These are phyloP conservation scores for Albizia julibrissin DNA, from an alignment of 306 rosid species.

Conservation along the genomic window DNA sequence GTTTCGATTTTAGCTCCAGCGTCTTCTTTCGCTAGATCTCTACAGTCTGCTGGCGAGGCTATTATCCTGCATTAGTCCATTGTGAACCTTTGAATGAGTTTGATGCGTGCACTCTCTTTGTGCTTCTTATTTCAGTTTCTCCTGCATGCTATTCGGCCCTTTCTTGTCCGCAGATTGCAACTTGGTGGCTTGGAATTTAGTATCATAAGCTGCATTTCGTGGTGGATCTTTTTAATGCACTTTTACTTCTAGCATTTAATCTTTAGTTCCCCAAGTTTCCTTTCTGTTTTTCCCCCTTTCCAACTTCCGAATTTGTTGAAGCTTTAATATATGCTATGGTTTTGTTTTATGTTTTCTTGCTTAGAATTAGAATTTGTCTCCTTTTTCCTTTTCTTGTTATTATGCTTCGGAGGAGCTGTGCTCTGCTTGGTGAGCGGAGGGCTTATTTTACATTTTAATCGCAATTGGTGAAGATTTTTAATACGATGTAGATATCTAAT, in stretches of 20 bases:
- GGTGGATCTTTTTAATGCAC: slow-evolving; percentile 36
- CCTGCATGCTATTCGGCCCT: neutral
- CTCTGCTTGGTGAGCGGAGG: slow-evolving; percentile 14
- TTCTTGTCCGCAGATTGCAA: slow-evolving; percentile 29
- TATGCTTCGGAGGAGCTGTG: slow-evolving; percentile 25
- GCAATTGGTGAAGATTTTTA: neutral
- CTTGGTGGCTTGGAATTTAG: slow-evolving; percentile 13
- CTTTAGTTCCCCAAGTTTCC: slow-evolving; percentile 27
- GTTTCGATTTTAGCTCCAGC: slow-evolving; percentile 24
- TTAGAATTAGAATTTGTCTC: neutral
- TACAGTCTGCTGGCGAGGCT: slow-evolving; percentile 27
- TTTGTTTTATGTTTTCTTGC: slow-evolving; percentile 26
- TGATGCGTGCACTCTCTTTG: neutral
- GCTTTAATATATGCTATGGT: neutral
- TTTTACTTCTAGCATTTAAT: neutral
- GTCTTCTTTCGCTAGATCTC: slow-evolving; percentile 53
- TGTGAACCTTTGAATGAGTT: neutral
- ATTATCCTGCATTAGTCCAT: neutral
- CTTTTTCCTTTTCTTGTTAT: slow-evolving; percentile 2
- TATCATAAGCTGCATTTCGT: slow-evolving; percentile 46
- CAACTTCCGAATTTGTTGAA: neutral
- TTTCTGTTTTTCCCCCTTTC: neutral
- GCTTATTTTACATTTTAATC: neutral
- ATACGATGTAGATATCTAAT: neutral
- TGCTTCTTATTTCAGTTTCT: slow-evolving; percentile 16